Conservation (phyloP, 1,139 yeast genomes). For the Saccharomyces hybrid region DNA sequence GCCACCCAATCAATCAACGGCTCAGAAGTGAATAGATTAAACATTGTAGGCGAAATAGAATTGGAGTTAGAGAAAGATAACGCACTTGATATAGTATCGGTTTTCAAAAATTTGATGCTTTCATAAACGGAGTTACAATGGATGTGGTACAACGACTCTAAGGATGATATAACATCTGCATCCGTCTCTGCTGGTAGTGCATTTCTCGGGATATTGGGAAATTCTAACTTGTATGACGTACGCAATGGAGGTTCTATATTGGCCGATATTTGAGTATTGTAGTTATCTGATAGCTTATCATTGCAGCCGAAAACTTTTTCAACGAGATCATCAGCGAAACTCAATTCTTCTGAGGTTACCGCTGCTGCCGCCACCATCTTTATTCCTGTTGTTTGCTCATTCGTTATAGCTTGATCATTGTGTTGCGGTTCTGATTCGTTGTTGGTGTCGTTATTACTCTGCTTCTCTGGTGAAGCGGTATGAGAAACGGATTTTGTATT, state of each 20-base stretch:
- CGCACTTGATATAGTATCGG: slow-evolving; percentile 47
- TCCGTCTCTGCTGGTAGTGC: slow-evolving; percentile 8
- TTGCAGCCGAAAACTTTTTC: neutral
- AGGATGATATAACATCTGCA: slow-evolving; percentile 17
- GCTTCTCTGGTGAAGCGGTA: neutral
- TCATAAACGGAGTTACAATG: slow-evolving; percentile 19
- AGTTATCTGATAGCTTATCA: neutral
- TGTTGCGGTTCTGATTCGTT: neutral
- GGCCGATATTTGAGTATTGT: neutral
- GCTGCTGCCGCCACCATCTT: neutral
- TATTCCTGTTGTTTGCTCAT: neutral
- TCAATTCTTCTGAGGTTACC: neutral
- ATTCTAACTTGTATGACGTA: slow-evolving; percentile 4
- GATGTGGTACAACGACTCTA: slow-evolving; percentile 19
- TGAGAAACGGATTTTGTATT: neutral
- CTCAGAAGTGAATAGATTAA: slow-evolving; percentile 46
- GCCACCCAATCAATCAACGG: slow-evolving; percentile 51
- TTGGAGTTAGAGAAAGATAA: slow-evolving; percentile 46
- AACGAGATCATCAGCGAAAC: neutral
- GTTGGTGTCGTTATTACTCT: neutral
- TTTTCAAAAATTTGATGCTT: slow-evolving; percentile 37
- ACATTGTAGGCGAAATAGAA: slow-evolving; percentile 54
- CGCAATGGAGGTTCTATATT: neutral
- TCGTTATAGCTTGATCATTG: neutral
- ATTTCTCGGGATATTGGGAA: slow-evolving; percentile 11